phyloP scores from a whole-genome alignment of 2,329 filamentous ascomycete species.

The Metarhizium rileyi region DNA sequence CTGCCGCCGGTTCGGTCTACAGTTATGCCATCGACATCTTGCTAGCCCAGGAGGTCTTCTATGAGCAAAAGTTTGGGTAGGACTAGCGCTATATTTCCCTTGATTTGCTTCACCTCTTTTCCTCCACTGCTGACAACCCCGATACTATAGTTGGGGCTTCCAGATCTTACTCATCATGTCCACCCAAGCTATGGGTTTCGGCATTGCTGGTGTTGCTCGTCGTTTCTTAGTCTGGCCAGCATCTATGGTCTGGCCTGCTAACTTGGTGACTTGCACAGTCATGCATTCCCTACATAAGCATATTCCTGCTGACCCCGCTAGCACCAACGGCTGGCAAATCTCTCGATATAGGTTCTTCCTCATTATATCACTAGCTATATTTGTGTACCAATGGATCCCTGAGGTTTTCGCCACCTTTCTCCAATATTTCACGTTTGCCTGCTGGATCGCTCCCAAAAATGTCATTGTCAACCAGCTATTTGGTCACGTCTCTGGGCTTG shows the following conservation, averaged over 20 bases:
- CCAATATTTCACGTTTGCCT: slow-evolving; percentile 47
- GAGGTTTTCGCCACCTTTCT: slow-evolving; percentile 48
- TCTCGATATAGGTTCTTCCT: slow-evolving; percentile 47
- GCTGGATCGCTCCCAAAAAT: slow-evolving; percentile 53
- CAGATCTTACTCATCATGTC: slow-evolving; percentile 48
- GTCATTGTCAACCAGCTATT: slow-evolving; percentile 54
- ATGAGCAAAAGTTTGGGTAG: slow-evolving; percentile 35
- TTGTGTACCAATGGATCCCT: slow-evolving; percentile 47
- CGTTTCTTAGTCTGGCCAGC: slow-evolving; percentile 50
- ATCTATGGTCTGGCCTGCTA: slow-evolving; percentile 53
- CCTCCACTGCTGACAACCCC: not conserved
- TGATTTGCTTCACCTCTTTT: not conserved
- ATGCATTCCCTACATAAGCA: slow-evolving; percentile 56
- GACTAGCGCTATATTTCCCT: not conserved
- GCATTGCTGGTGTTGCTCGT: slow-evolving; percentile 47
- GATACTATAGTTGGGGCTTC: slow-evolving; percentile 33
- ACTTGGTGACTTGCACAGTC: slow-evolving; percentile 48
- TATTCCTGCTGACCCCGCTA: slow-evolving; percentile 14
- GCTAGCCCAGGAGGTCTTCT: slow-evolving; percentile 32
- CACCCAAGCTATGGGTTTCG: slow-evolving; percentile 52
- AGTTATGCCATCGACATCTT: slow-evolving; percentile 28
- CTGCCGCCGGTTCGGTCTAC: slow-evolving; percentile 20
- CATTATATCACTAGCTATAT: slow-evolving; percentile 37
- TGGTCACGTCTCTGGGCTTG: slow-evolving; percentile 48
- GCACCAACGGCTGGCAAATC: slow-evolving; percentile 22